Evolutionary conservation across 306 rosid genomes (phyloP), one percentile per base, ranked within the genome.

Genomic region (Castanopsis chinensis): DNA sequence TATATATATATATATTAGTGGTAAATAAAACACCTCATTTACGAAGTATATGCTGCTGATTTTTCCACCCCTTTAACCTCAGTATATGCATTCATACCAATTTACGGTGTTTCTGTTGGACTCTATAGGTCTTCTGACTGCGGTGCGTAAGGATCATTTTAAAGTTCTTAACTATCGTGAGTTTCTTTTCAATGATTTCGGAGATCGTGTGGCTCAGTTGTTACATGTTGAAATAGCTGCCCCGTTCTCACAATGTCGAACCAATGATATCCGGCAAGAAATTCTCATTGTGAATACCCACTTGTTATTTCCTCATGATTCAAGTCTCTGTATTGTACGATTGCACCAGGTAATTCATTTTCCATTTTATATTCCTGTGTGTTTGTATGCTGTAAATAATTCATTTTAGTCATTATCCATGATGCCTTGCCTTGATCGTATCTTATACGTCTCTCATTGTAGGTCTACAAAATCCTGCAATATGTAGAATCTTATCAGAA

Each of bases 381-480:
- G 8, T 27, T 1, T 57, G 5, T 51, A 9, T 15, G 15, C 11
- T 1, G 5, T 19, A 53, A 6, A 30, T 13, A 71, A 63, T 25
- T 53, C 45, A 25, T 7, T 67, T 21, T 9, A 30, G 20, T 20
- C 4, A 5, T 32, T 20, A 28, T 81, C 58, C 37, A 49, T 63
- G 72, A 53, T 88, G 68, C 19, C 12, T 67, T 30, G 30, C 55
- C 21, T 65, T 71, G 72, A 33, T 43, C 32, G 27, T 59, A 15
- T 45, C 53, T 76, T 82, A 41, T 57, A 59, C 37, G 5, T 58
- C 72, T 35, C 73, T 13, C n/a, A 25, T 67, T 33, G 30, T 77
- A 95, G 99, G 99, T 91, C 72, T 95, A 91, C 85, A 90, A 89
- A 84, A 92, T 95, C 43, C 90, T 95, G 73, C 94, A 95, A 78